Conservation (phyloP, 2,329 filamentous ascomycete species). For the Dendryphion nanum region DNA sequence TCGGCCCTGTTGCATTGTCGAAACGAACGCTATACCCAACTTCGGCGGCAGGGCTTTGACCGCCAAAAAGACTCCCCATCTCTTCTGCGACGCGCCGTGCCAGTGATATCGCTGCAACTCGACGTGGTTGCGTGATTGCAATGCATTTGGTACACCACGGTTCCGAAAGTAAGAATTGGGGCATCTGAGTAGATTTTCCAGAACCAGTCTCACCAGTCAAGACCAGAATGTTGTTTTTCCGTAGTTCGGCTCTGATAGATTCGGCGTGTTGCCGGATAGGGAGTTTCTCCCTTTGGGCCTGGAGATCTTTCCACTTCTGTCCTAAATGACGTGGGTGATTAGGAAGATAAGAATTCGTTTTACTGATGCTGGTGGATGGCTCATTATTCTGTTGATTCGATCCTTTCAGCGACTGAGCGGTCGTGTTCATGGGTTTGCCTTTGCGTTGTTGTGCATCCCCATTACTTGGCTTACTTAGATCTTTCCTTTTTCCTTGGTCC, state of each 20-base stretch:
- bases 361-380: no score
- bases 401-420: no score
- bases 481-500: no score
- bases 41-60: slow-evolving; percentile 56
- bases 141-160: slow-evolving; percentile 78
- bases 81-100: slow-evolving; percentile 86
- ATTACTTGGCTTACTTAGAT: no score
- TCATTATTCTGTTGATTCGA: no score
- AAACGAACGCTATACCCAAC: slow-evolving; percentile 97
- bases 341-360: no score
- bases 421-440: no score
- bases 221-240: slow-evolving; percentile 70
- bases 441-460: no score
- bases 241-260: slow-evolving; percentile 65
- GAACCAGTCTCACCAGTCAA: slow-evolving; percentile 93
- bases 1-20: slow-evolving; percentile 78
- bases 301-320: no score
- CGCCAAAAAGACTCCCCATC: slow-evolving; percentile 64
- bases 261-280: slow-evolving; percentile 77
- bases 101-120: slow-evolving; percentile 89
- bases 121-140: slow-evolving; percentile 89
- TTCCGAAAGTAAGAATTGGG: slow-evolving; percentile 80
- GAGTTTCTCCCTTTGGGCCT: slow-evolving; percentile 69
- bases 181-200: slow-evolving; percentile 94
- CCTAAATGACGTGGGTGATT: no score